Base-by-base conservation (phyloP, 2,329 filamentous ascomycete species). In the Pseudogymnoascus sp. region DNA sequence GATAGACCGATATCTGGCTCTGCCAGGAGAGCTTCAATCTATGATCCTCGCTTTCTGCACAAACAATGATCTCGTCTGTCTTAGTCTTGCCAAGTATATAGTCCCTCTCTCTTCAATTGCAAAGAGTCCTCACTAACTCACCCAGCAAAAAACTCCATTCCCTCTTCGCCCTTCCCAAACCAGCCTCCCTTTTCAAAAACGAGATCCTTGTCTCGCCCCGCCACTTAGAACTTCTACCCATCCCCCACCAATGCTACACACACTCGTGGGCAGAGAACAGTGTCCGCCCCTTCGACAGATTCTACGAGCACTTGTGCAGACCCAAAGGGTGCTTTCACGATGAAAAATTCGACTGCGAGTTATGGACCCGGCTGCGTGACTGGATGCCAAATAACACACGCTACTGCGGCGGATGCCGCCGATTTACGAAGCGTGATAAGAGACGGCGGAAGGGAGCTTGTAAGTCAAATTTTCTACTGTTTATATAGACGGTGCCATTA, bases 1-100 rank as follows among this genome's bases (percentile, higher is more conserved):
- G 16, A 56, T 56, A 7, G 49, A 56, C 49, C n/a, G 49, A 34
- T 56, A 56, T 34, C n/a, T 56, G n/a, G 49, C 49, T 56, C 28
- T 56, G 49, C 49, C 49, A 25, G 49, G 49, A 11, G 49, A 56
- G 49, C 49, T 56, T 34, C 49, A 56, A 56, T 16, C 8, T 14
- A 34, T 6, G 14, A 56, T 56, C 2, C 49, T 56, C 28, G 34
- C 49, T 34, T 34, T 12, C n/a, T 56, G 49, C 8, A 12, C 49
- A 34, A 34, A 12, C 28, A 56, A 56, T 34, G 49, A 56, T 25
- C 2, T 34, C 11, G 49, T 56, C n/a, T 56, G 49, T 5, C 28
- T 56, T 18, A 56, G 49, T 18, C 49, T 56, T 11, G 14, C 49
- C n/a, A 56, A 56, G 49, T 56, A 56, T 14, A 28, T 16, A 21